Evolutionary conservation across 352 stramenopile species (phyloP).

Genomic region (Phytophthora boehmeriae): DNA sequence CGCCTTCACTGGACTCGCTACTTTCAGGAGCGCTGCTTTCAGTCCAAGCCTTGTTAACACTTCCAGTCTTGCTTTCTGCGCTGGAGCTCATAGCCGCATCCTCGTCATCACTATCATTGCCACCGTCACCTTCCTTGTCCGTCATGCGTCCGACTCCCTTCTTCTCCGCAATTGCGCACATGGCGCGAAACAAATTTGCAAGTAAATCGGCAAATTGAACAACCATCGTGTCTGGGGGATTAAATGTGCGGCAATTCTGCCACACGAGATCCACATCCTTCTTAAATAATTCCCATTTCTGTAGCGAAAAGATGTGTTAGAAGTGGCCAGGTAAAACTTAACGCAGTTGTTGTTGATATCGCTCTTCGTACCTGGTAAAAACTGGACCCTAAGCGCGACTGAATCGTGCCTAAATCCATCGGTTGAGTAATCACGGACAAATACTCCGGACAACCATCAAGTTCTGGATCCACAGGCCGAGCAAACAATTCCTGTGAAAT

Average conservation of each 20-base stretch:
- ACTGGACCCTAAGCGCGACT: conserved; percentile 50
- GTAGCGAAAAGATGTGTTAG: conserved; percentile 7
- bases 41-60: conserved; percentile 66
- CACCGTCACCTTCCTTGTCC: conserved; percentile 22
- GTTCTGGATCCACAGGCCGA: conserved; percentile 80
- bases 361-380: conserved; percentile 68
- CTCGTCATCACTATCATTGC: conserved; percentile 39
- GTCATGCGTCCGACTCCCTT: conserved; percentile 57
- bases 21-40: conserved; percentile 69
- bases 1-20: conserved; percentile 58
- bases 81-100: conserved; percentile 39
- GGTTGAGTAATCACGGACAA: conserved; percentile 80
- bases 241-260: conserved; percentile 86
- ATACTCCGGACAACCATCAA: conserved; percentile 87
- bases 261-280: conserved; percentile 82
- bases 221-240: conserved; percentile 75
- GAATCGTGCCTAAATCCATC: conserved; percentile 89
- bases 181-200: conserved; percentile 64
- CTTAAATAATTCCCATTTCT: conserved; percentile 85
- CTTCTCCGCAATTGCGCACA: conserved; percentile 62
- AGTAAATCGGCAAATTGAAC: conserved; percentile 79
- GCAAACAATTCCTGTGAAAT: conserved; percentile 78
- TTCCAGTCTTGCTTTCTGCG: conserved; percentile 54
- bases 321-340: too few relatives aligned
- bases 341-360: not conserved